Percentiles rank a stretch among this genome's conserved stretches.
Conservation (phyloP, 2,329 filamentous ascomycete genomes). For the Phialocephala subalpina region DNA sequence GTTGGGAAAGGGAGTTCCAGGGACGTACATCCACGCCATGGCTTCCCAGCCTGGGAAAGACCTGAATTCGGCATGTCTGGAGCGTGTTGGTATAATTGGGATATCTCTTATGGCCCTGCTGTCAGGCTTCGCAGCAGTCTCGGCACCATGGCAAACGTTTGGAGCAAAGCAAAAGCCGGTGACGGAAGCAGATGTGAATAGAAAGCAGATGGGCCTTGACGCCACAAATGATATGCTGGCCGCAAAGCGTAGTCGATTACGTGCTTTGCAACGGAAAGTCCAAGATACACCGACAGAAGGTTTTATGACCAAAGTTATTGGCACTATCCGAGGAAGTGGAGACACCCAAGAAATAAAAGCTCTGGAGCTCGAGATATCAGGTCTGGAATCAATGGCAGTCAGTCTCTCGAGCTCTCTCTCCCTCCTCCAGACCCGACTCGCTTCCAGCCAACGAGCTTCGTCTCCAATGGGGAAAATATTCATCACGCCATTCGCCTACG, state of each 20-base stretch:
- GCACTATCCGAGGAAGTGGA: conserved; percentile 70
- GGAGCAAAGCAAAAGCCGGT: conserved; percentile 69
- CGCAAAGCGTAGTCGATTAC: conserved; percentile 76
- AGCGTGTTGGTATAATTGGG: conserved; percentile 83
- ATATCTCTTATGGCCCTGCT: conserved; percentile 87
- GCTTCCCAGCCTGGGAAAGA: conserved; percentile 48
- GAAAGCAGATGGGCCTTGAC: conserved; percentile 81
- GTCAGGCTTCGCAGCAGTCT: conserved; percentile 91
- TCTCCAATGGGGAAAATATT: conserved; percentile 72
- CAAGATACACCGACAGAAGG: conserved; percentile 55
- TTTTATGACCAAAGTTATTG: conserved; percentile 78
- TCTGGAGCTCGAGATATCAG: conserved; percentile 78
- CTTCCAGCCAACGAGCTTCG: conserved; percentile 70
- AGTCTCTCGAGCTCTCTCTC: conserved; percentile 72
- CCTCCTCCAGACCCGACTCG: conserved; percentile 67
- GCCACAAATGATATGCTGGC: conserved; percentile 82
- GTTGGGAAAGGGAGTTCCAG: conserved; percentile 70
- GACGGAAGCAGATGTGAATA: conserved; percentile 75
- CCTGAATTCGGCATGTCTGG: conserved; percentile 59
- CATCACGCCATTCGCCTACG: conserved; percentile 66
- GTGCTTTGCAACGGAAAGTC: conserved; percentile 72
- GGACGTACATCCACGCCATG: conserved; percentile 55
- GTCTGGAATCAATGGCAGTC: conserved; percentile 81
- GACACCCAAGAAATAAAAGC: conserved; percentile 66
- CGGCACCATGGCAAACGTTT: conserved; percentile 86